phyloP scores from a whole-genome alignment of 129 eudicot genomes.

The Lonicera japonica region DNA sequence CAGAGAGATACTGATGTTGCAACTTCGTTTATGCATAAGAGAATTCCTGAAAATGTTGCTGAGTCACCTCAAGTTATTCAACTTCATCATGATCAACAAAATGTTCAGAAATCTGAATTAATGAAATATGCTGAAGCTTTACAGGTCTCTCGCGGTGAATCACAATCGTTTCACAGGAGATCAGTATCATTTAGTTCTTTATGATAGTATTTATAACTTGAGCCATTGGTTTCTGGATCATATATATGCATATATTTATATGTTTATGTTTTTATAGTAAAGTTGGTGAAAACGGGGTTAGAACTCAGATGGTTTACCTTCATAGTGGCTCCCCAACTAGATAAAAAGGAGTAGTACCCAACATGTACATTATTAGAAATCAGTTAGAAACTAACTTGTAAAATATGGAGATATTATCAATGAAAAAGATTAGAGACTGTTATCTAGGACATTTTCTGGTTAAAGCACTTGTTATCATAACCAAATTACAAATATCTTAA shows the following conservation, averaged over 20 bases:
- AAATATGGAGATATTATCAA: neutral
- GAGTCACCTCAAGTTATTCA: slow-evolving; percentile 1
- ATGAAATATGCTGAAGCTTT: slow-evolving; percentile 52
- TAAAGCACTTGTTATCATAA: too few species aligned
- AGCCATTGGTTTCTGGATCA: neutral
- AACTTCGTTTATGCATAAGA: slow-evolving; percentile 23
- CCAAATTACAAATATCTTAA: too few species aligned
- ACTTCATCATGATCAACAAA: slow-evolving; percentile 6
- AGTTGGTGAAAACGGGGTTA: too few species aligned
- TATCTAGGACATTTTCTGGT: too few species aligned
- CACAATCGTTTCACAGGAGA: slow-evolving; percentile 30
- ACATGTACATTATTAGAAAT: neutral
- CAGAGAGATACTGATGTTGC: slow-evolving; percentile 39
- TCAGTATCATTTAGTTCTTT: slow-evolving; percentile 37
- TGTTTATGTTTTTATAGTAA: too few species aligned
- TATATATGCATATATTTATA: too few species aligned
- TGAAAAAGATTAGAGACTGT: too few species aligned
- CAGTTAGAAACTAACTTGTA: neutral
- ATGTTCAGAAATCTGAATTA: slow-evolving; percentile 34
- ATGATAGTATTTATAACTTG: slow-evolving; percentile 5
- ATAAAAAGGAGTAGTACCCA: too few species aligned
- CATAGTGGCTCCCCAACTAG: neutral
- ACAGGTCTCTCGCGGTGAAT: slow-evolving; percentile 22
- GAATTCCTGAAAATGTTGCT: slow-evolving; percentile 11
- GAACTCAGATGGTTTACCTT: neutral